Evolutionary conservation across 2,329 filamentous ascomycete species (phyloP), one percentile per base, ranked within the genome.

Genomic region (Fusarium phyllophilum): DNA sequence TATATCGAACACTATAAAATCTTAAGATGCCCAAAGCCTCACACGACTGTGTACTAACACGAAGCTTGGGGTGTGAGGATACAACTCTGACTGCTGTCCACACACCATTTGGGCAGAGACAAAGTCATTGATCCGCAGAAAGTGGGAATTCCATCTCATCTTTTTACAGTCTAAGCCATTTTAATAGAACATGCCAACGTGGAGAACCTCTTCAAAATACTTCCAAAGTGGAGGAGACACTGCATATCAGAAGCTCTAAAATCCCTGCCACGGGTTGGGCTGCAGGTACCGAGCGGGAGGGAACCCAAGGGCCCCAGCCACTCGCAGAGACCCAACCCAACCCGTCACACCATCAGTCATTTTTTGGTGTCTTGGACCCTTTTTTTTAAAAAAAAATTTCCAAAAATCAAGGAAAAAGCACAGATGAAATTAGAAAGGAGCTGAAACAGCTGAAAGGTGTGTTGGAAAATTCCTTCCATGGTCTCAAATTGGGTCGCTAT

Each of bases 221-320:
- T 38, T 56, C 41, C n/a, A 63, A 56, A 55, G 72, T 75, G 64
- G 72, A 66, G 52, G 72, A 74, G 49, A 49, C 48, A 62, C 60
- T 64, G 51, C 46, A 57, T 31, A 56, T 33, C 31, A 41, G 34
- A 69, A 54, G 68, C 61, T 70, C 51, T 58, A 63, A 38, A 62
- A 26, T 26, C 73, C 73, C 58, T 75, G 63, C 61, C 54, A 66
- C 49, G 45, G 60, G 67, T 75, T 75, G 73, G 73, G 73, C 73
- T 75, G 73, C 73, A 75, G 73, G 73, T 75, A 75, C 73, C 56
- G 66, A 66, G 41, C 58, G 66, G 70, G 66, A 75, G 73, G 70
- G 70, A 75, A 72, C 73, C 73, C 67, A 75, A 75, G 51, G 51
- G 54, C 36, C 58, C 61, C 51, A 60, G 59, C 62, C 60, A 74